Percentiles rank a stretch among this genome's conserved stretches.
Conservation (phyloP, 2,329 filamentous ascomycete species). For the Annulohypoxylon truncatum region DNA sequence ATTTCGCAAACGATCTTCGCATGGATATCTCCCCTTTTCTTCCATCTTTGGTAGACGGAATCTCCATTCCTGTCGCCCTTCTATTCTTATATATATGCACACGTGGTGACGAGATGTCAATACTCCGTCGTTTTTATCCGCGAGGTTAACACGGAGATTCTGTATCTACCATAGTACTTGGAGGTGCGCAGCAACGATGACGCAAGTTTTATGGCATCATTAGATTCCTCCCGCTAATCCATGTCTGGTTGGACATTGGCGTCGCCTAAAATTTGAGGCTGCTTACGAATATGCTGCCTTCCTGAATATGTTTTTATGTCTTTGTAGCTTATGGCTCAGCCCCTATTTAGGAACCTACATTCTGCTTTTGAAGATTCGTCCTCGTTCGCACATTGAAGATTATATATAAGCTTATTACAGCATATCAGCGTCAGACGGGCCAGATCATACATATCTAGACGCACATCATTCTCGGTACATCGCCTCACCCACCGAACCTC, state of each 20-base stretch:
- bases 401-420: background rate
- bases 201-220: constrained; percentile 38
- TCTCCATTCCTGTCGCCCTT: constrained; percentile 3
- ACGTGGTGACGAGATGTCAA: constrained; percentile 8
- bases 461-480: constrained; percentile 34
- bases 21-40: constrained; percentile 1
- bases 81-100: constrained; percentile 3
- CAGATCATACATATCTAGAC: constrained; percentile 22
- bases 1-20: constrained; percentile 14
- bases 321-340: background rate
- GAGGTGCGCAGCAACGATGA: constrained; percentile 30
- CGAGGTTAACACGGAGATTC: constrained; percentile 8
- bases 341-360: background rate
- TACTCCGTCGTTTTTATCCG: constrained; percentile 8
- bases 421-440: constrained; percentile 12
- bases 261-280: constrained; percentile 18
- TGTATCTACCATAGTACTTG: no score
- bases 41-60: constrained; percentile 19
- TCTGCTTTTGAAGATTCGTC: background rate
- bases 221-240: constrained; percentile 16
- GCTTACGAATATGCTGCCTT: constrained; percentile 9
- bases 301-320: background rate
- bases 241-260: constrained; percentile 19
- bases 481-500: constrained; percentile 23
- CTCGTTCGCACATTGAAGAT: background rate